phyloP scores from a whole-genome alignment of 106 monocot genomes.

The Dioscorea zingiberensis region DNA sequence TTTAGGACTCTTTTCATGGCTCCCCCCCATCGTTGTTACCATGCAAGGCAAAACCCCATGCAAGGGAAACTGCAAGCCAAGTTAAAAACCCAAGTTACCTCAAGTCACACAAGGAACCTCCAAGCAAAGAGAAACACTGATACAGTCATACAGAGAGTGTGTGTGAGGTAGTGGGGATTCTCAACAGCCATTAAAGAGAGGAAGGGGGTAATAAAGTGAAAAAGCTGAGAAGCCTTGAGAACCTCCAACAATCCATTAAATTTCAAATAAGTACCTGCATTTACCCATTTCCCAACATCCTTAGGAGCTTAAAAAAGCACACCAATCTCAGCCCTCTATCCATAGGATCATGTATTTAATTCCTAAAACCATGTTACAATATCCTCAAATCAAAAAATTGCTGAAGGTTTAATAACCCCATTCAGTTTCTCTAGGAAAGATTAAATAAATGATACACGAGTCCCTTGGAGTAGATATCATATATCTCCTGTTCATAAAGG shows the following conservation, averaged over 20 bases:
- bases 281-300: conserved; percentile 11
- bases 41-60: background rate
- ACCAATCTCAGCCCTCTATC: background rate
- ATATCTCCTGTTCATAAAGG: background rate
- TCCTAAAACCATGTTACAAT: background rate
- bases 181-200: too few relatives aligned
- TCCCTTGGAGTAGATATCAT: too few relatives aligned
- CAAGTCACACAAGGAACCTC: too few relatives aligned
- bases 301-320: background rate
- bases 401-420: background rate
- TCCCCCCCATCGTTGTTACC: background rate
- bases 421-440: too few relatives aligned
- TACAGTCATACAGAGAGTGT: too few relatives aligned
- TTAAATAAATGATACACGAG: too few relatives aligned
- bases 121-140: too few relatives aligned
- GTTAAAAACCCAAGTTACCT: too few relatives aligned
- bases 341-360: conserved; percentile 1
- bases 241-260: background rate
- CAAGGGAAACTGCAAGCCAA: too few relatives aligned
- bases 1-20: background rate
- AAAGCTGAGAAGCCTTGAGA: background rate
- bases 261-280: conserved; percentile 2
- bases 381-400: too few relatives aligned
- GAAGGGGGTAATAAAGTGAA: background rate
- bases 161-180: too few relatives aligned